Evolutionary conservation across 768 basidiomycete species (phyloP).

Genomic region (Hygrophoropsis aurantiaca): DNA sequence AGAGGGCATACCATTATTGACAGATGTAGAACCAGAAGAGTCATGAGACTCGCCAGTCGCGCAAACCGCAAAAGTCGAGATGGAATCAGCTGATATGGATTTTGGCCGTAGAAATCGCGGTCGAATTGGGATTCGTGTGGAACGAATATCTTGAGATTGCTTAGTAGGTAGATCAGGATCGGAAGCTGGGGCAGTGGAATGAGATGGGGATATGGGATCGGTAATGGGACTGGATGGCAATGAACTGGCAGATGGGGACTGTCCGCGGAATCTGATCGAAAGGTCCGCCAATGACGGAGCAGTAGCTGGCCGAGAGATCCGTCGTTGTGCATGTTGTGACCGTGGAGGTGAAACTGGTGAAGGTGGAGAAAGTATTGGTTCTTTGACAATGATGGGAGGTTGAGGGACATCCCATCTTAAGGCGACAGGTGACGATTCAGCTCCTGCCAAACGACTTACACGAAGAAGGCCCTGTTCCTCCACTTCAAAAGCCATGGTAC

Average conservation of each 20-base stretch:
- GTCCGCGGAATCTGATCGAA: not conserved
- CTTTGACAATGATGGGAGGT: slow-evolving; percentile 1
- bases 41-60: slow-evolving; percentile 9
- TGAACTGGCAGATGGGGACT: slow-evolving; percentile 2
- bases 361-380: slow-evolving; percentile 10
- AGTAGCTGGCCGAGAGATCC: slow-evolving; percentile 45
- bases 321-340: slow-evolving; percentile 13
- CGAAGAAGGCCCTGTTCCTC: slow-evolving; percentile 68
- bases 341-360: slow-evolving; percentile 20
- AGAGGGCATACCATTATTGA: not conserved
- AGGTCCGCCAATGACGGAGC: slow-evolving; percentile 41
- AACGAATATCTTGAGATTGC: slow-evolving; percentile 16
- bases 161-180: slow-evolving; percentile 21
- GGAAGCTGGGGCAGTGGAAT: slow-evolving; percentile 20
- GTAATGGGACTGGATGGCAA: slow-evolving; percentile 4
- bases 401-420: slow-evolving; percentile 16
- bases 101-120: slow-evolving; percentile 39
- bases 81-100: slow-evolving; percentile 58
- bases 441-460: slow-evolving; percentile 57
- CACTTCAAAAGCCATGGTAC: slow-evolving; percentile 61
- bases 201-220: slow-evolving; percentile 7
- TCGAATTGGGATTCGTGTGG: slow-evolving; percentile 16
- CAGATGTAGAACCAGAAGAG: slow-evolving; percentile 7
- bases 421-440: slow-evolving; percentile 11
- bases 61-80: slow-evolving; percentile 32